Base-by-base conservation (phyloP, 2,329 filamentous ascomycete species). In the Hyphodiscus sp. region DNA sequence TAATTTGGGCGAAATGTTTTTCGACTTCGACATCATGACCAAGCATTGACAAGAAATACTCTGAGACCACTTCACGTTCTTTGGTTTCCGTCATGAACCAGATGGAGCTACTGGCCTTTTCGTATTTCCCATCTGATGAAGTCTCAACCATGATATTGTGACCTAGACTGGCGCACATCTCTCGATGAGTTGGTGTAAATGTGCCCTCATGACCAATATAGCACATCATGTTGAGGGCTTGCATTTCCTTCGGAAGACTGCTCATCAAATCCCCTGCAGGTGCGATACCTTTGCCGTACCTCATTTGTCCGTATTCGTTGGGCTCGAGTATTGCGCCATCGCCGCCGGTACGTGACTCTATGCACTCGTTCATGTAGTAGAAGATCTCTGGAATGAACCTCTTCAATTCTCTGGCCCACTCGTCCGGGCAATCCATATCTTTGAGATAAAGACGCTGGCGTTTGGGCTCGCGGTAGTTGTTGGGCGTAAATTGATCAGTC, bases 71-170 rank as follows among this genome's bases (percentile, higher is more conserved):
- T 57, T 91, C 86, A 1, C 94, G 85, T 65, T 99, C 94, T 64
- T 94, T 95, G 38, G 85, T 91, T 68, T 96, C 91, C 0, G 94
- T 97, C 94, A 99, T 97, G 68, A 97, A 96, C 94, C 94, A 99
- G 41, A 99, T 82, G 0, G 94, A 96, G 51, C 89, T 95, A 1
- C 94, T 94, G 1, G 87, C 81, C 58, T 84, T 88, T 66, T 94
- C 89, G 4, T 87, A 89, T 49, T 87, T 77, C 51, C 85, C 81
- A 18, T 80, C 74, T 2, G 82, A 74, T 1, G 92, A 97, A 1
- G 91, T 84, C 61, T 96, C 90, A 1, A 99, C 91, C 94, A 99
- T 97, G 63, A 99, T 92, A 66, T 99, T 99, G 61, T 99, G 94
- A 0, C 94, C 92, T 13, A 97, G 74, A 38, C 88, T 95, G 13